Base-by-base conservation (phyloP, 2,329 filamentous ascomycete species). In the Cercospora nicotianae region DNA sequence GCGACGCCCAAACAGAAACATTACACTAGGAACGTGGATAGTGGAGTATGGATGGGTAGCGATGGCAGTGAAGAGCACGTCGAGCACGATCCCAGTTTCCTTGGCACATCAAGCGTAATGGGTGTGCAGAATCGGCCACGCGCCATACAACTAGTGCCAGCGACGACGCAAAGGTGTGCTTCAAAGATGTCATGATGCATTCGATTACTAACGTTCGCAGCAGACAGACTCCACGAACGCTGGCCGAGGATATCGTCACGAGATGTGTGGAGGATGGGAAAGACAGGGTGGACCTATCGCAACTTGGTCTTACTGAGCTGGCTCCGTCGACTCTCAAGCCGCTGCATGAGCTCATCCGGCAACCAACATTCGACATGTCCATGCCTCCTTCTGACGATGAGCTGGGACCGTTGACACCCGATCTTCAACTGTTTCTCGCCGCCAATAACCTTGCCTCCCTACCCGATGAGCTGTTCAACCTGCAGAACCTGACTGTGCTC, bases 41-140 rank as follows among this genome's bases (percentile, higher is more conserved):
- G 89, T 77, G 89, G 88, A 61, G 85, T 93, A 3, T 92, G 85
- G 79, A 84, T 92, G 80, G 87, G 85, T 3, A 90, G 87, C 69
- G 89, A 91, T 71, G 80, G 77, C 30, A 81, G 80, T 39, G 81
- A 70, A 13, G 66, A 65, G 8, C 68, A 67, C 42, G 48, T 60
- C 7, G 66, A 39, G 57, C 45, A 31, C 65, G 8, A 33, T 66
- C 2, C 26, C 20, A 7, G 20, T 26, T 23, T 55, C 31, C 2
- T 58, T 30, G 12, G 51, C 59, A 20, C 62, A 57, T 39, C 31
- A 57, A 48, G 59, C 65, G 59, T 63, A 26, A 39, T 68, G 61
- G 13, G 30, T 23, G 31, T 65, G 48, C 51, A 33, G 5, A 63
- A 64, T 3, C 39, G 33, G 20, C 30, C 48, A 20, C 60, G 61